Evolutionary conservation across 352 stramenopile species (phyloP), one percentile per base, ranked within the genome.

Genomic region (Poterioochromonas sp.): DNA sequence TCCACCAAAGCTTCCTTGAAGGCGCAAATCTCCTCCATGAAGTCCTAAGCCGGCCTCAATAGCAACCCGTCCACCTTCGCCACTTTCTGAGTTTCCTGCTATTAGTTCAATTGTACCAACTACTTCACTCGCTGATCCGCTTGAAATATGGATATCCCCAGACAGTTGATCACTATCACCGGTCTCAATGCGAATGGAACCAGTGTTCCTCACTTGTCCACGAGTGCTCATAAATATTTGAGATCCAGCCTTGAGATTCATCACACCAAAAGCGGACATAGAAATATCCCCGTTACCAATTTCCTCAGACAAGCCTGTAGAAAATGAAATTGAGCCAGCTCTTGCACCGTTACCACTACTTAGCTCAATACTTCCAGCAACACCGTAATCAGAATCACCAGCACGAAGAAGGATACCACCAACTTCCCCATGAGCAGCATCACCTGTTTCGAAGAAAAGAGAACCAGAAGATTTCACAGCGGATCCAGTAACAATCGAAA

Each of bases 281-380:
- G n/a, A n/a, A n/a, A n/a, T n/a, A n/a, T n/a, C n/a, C n/a, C n/a
- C n/a, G n/a, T n/a, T n/a, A n/a, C n/a, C n/a, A n/a, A n/a, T n/a
- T n/a, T n/a, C n/a, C n/a, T n/a, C n/a, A n/a, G n/a, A n/a, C n/a
- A n/a, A n/a, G 3, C 86, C 85, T 35, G 85, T 85, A 37, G 78
- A 69, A 51, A 91, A 69, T 5, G 60, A 73, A 35, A 86, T 85
- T 35, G 78, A 86, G 35, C 81, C 83, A 18, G 86, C 84, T 32
- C 79, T 39, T 26, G 80, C 47, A 76, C 83, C 85, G 41, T 54
- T 77, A n/a, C 86, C 86, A 74, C 82, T 85, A 18, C 71, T 78
- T 5, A 91, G 29, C 11, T 69, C 44, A 20, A 88, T 64, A 32
- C 64, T 71, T 34, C 87, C 86, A 54, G 84, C 84, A 20, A 71